phyloP scores from a whole-genome alignment of 202 grass and related monocot species.

The Tripidium arundinaceum region DNA sequence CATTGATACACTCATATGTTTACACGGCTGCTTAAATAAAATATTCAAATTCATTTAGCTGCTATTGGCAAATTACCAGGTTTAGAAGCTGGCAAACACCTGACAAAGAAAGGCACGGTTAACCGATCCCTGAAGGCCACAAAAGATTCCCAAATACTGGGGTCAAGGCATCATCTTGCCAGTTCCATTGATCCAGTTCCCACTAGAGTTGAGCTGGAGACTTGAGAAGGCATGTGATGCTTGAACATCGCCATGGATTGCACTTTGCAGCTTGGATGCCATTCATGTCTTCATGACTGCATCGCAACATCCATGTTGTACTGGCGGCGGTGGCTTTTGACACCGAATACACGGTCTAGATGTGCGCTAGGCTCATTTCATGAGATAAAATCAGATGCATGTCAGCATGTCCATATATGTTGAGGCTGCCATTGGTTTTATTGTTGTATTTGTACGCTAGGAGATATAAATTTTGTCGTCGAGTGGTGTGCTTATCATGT shows the following conservation, averaged over 20 bases:
- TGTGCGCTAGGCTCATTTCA: neutral
- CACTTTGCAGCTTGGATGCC: neutral
- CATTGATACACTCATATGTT: neutral
- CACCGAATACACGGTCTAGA: neutral
- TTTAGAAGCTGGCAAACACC: conserved; percentile 22
- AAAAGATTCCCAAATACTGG: neutral
- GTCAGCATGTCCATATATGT: neutral
- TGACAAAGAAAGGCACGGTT: neutral
- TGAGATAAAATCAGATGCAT: neutral
- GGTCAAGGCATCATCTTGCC: conserved; percentile 23
- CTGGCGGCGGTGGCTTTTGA: neutral
- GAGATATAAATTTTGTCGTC: neutral
- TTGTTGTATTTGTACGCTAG: neutral
- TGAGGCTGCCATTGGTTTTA: conserved; percentile 13
- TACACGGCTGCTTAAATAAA: neutral
- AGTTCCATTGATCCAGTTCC: conserved; percentile 25
- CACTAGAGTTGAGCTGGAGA: conserved; percentile 37
- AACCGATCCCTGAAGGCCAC: conserved; percentile 23
- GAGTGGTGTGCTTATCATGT: neutral
- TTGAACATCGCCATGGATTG: neutral
- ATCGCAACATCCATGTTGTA: neutral
- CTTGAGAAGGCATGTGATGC: conserved; percentile 18
- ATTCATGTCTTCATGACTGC: neutral
- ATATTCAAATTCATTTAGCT: neutral
- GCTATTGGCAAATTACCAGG: conserved; percentile 21